These are phyloP conservation scores for Phyllachora maydis DNA, from an alignment of 2,329 filamentous ascomycete genomes.

Conservation along the genomic window DNA sequence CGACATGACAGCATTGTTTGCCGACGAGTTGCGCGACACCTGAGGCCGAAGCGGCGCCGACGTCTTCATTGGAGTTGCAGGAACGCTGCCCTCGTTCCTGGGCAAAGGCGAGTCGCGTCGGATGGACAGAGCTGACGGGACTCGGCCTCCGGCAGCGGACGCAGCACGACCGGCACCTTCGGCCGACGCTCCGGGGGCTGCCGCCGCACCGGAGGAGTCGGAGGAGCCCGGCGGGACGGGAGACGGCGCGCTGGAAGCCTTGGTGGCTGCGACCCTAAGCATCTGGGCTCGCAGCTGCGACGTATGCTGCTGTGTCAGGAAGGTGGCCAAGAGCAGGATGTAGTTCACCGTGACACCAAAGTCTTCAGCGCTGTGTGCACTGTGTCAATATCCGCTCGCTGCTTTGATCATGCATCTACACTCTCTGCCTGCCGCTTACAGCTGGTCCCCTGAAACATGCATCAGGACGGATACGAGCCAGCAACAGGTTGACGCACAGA, in stretches of 20 bases:
- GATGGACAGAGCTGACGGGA: constrained; percentile 32
- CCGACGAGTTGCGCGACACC: constrained; percentile 24
- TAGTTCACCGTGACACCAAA: constrained; percentile 81
- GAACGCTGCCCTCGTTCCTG: constrained; percentile 20
- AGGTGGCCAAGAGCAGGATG: constrained; percentile 80
- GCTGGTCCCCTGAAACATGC: no score
- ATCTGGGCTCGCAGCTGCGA: constrained; percentile 83
- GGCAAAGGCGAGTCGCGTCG: constrained; percentile 34
- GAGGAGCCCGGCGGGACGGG: constrained; percentile 31
- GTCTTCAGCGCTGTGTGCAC: constrained; percentile 46
- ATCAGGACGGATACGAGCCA: no score
- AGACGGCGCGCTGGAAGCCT: constrained; percentile 33
- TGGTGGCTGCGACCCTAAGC: constrained; percentile 42
- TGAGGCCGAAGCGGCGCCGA: constrained; percentile 18
- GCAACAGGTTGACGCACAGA: no score
- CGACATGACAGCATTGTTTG: constrained; percentile 17
- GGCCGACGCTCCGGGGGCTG: constrained; percentile 1
- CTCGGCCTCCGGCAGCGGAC: constrained; percentile 22
- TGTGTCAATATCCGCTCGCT: constrained; percentile 5
- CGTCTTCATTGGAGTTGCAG: constrained; percentile 20
- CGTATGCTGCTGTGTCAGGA: constrained; percentile 79
- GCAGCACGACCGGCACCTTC: constrained; percentile 19
- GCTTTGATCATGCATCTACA: constrained; percentile 29
- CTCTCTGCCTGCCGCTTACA: constrained; percentile 53
- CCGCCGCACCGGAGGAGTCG: constrained; percentile 14